Percentiles rank a stretch among this genome's conserved stretches.
These are phyloP conservation scores for Phialophora tarda DNA, from an alignment of 2,329 filamentous ascomycete species.

Conservation along the genomic window DNA sequence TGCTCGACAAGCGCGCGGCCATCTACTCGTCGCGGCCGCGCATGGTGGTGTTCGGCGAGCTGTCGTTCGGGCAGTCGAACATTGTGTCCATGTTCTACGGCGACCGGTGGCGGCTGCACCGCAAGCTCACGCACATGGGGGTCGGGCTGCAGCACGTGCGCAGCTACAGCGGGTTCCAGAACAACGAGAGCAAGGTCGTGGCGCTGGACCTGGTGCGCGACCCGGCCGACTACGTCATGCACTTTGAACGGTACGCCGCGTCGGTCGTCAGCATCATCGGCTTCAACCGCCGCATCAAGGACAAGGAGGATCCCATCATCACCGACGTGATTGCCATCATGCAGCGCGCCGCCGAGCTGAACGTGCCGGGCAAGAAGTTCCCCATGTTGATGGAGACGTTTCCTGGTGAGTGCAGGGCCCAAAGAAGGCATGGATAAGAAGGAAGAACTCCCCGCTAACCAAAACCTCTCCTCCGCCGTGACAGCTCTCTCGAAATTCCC, in stretches of 20 bases:
- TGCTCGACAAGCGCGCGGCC: conserved; percentile 44
- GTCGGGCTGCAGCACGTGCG: conserved; percentile 63
- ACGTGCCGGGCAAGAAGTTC: conserved; percentile 61
- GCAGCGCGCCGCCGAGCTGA: conserved; percentile 63
- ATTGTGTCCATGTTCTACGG: conserved; percentile 54
- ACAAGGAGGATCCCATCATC: conserved; percentile 62
- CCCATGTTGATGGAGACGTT: conserved; percentile 65
- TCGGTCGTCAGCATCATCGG: conserved; percentile 51
- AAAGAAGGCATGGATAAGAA: conserved; percentile 21
- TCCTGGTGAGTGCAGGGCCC: conserved; percentile 40
- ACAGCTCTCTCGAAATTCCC: conserved; percentile 55
- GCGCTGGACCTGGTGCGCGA: conserved; percentile 50
- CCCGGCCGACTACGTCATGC: conserved; percentile 47
- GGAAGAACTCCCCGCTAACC: not conserved
- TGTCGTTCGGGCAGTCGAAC: conserved; percentile 42
- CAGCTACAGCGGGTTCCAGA: conserved; percentile 60
- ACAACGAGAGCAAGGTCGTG: conserved; percentile 63
- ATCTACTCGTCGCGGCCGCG: conserved; percentile 44
- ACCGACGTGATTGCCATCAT: conserved; percentile 66
- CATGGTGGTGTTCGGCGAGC: conserved; percentile 44
- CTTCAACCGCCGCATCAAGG: conserved; percentile 48
- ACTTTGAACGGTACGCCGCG: conserved; percentile 50
- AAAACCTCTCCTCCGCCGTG: not conserved
- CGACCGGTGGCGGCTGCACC: conserved; percentile 49
- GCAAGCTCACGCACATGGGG: conserved; percentile 60